Conservation (phyloP, 2,329 filamentous ascomycete species). For the Apiospora aurea region DNA sequence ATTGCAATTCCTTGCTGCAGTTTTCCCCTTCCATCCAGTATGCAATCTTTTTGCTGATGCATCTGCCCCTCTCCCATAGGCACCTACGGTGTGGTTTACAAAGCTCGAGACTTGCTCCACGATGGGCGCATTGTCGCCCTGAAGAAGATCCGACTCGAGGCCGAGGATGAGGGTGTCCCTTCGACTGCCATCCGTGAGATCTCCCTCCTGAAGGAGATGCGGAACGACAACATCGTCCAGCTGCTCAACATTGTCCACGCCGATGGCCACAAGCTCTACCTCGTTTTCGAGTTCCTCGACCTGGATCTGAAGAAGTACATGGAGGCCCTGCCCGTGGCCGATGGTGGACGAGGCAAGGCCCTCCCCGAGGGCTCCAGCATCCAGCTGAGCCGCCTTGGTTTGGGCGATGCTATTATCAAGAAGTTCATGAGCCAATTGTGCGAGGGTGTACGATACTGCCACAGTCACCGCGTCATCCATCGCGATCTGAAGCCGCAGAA, state of each 20-base stretch:
- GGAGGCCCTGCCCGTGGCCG: slow-evolving; percentile 84
- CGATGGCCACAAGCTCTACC: slow-evolving; percentile 92
- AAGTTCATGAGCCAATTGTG: slow-evolving; percentile 93
- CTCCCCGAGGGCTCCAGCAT: slow-evolving; percentile 78
- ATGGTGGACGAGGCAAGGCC: slow-evolving; percentile 85
- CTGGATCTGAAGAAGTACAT: slow-evolving; percentile 96
- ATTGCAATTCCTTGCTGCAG: not conserved
- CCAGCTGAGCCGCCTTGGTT: slow-evolving; percentile 70
- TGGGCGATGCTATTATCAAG: slow-evolving; percentile 84
- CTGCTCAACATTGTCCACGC: slow-evolving; percentile 93
- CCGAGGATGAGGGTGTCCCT: slow-evolving; percentile 92
- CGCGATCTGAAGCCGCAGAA: slow-evolving; percentile 93
- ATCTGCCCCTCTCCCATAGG: slow-evolving; percentile 55
- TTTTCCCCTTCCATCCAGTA: slow-evolving; percentile 2
- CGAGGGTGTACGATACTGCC: slow-evolving; percentile 85
- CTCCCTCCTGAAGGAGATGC: slow-evolving; percentile 93
- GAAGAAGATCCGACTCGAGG: slow-evolving; percentile 95
- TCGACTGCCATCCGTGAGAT: slow-evolving; percentile 95
- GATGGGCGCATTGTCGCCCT: slow-evolving; percentile 86
- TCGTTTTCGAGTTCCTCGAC: slow-evolving; percentile 91
- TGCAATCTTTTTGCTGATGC: slow-evolving; percentile 21
- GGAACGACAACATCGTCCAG: slow-evolving; percentile 86
- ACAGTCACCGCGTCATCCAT: slow-evolving; percentile 86
- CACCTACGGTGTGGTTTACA: slow-evolving; percentile 95
- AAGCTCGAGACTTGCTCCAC: slow-evolving; percentile 84